Evolutionary conservation across 2,329 filamentous ascomycete species (phyloP).

Genomic region (Fusarium sacchari): DNA sequence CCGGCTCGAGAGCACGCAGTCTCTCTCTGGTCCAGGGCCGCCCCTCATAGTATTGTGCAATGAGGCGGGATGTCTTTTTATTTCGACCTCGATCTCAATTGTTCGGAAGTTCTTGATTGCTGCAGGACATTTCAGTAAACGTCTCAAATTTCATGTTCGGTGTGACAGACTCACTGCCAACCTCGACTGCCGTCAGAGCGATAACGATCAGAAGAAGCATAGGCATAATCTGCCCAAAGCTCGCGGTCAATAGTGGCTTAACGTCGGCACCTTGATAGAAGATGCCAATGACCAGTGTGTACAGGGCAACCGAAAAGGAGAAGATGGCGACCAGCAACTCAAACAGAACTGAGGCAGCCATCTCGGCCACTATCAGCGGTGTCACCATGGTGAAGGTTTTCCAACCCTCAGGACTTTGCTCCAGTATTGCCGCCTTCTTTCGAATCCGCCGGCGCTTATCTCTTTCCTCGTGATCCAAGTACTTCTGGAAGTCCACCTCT

Average conservation of each 20-base stretch:
- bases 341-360: slow-evolving; percentile 8
- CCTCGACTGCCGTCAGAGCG: slow-evolving; percentile 17
- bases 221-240: slow-evolving; percentile 27
- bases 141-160: not conserved
- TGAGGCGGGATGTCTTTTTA: not conserved
- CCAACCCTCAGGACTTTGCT: not conserved
- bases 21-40: not conserved
- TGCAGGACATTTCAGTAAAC: not conserved
- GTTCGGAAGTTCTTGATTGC: slow-evolving; percentile 15
- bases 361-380: slow-evolving; percentile 8
- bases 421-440: not conserved
- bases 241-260: not conserved
- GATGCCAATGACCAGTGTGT: slow-evolving; percentile 1
- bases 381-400: slow-evolving; percentile 1
- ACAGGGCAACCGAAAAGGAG: slow-evolving; percentile 3
- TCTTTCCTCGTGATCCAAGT: not conserved
- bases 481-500: not conserved
- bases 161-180: slow-evolving; percentile 17
- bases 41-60: not conserved
- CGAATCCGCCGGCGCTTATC: not conserved
- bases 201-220: slow-evolving; percentile 24
- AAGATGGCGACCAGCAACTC: slow-evolving; percentile 7
- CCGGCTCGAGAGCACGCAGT: not conserved
- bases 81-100: slow-evolving; percentile 8
- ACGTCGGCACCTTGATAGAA: not conserved